phyloP scores from a whole-genome alignment of 805 yeast species.

The Starmerella floris region DNA sequence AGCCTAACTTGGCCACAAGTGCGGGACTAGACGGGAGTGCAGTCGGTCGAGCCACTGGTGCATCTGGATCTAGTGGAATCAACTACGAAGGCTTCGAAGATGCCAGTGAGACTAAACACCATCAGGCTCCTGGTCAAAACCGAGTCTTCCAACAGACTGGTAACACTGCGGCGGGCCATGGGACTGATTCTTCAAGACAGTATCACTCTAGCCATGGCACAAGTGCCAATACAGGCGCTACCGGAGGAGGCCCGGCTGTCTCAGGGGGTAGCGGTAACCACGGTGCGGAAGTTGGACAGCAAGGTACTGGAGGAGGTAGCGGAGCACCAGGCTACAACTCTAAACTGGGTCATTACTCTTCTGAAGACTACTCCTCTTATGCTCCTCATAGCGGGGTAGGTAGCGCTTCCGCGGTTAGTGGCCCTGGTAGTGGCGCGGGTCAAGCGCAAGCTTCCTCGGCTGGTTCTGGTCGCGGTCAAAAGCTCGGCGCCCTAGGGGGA shows the following conservation, averaged over 20 bases:
- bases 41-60: too few relatives aligned
- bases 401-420: not conserved
- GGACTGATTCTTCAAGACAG: too few relatives aligned
- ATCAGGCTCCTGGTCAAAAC: too few relatives aligned
- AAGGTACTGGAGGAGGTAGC: too few relatives aligned
- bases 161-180: too few relatives aligned
- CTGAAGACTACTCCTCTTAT: slow-evolving; percentile 9
- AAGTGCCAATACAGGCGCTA: too few relatives aligned
- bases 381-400: not conserved
- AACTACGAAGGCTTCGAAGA: not conserved
- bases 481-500: not conserved
- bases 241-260: not conserved
- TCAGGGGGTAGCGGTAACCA: not conserved
- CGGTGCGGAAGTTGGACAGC: too few relatives aligned
- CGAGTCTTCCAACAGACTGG: too few relatives aligned
- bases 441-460: slow-evolving; percentile 1
- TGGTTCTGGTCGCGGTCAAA: not conserved
- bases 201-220: too few relatives aligned
- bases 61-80: not conserved
- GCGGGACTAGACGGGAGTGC: not conserved
- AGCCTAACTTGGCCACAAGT: not conserved
- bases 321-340: too few relatives aligned
- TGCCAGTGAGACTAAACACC: not conserved
- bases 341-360: slow-evolving; percentile 2
- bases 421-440: slow-evolving; percentile 4